A percentile compares a stretch with the other conserved stretches of the same genome.
Evolutionary conservation across 73 alveolate species (phyloP).

Genomic region (Urostyla sp.): DNA sequence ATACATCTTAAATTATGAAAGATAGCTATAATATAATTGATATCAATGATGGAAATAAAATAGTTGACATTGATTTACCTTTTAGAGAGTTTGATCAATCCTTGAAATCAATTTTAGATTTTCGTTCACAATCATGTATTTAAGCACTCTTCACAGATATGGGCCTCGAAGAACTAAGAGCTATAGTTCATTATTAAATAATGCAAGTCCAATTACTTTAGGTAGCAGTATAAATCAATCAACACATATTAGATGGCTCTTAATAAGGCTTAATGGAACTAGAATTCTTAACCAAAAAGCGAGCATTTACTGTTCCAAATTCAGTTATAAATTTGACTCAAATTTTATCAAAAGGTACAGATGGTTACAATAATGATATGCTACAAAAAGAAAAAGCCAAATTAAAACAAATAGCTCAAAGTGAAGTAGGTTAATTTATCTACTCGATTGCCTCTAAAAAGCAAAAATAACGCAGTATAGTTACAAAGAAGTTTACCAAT

Average conservation of each 20-base stretch:
- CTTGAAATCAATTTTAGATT: conserved; percentile 53
- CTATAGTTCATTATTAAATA: conserved; percentile 60
- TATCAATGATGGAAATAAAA: conserved; percentile 39
- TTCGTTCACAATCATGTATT: conserved; percentile 35
- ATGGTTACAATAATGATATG: conserved; percentile 67
- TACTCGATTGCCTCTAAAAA: conserved; percentile 46
- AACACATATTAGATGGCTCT: conserved; percentile 61
- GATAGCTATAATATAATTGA: conserved; percentile 59
- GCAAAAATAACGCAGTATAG: conserved; percentile 18
- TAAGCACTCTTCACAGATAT: conserved; percentile 51
- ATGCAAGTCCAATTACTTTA: conserved; percentile 57
- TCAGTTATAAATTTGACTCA: conserved; percentile 49
- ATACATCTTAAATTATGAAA: conserved; percentile 45
- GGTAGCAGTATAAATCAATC: conserved; percentile 55
- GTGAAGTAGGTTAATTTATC: conserved; percentile 60
- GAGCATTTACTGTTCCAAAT: conserved; percentile 59
- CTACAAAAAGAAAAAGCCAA: conserved; percentile 60
- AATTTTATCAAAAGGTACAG: conserved; percentile 64
- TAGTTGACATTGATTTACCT: conserved; percentile 34
- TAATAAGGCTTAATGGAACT: conserved; percentile 49
- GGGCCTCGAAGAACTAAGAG: conserved; percentile 74
- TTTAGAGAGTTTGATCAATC: conserved; percentile 66
- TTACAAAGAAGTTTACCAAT: conserved; percentile 6
- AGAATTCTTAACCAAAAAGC: conserved; percentile 54
- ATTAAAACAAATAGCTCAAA: conserved; percentile 8